phyloP scores from a whole-genome alignment of 2,329 filamentous ascomycete species.

The Aspergillus calidoustus region DNA sequence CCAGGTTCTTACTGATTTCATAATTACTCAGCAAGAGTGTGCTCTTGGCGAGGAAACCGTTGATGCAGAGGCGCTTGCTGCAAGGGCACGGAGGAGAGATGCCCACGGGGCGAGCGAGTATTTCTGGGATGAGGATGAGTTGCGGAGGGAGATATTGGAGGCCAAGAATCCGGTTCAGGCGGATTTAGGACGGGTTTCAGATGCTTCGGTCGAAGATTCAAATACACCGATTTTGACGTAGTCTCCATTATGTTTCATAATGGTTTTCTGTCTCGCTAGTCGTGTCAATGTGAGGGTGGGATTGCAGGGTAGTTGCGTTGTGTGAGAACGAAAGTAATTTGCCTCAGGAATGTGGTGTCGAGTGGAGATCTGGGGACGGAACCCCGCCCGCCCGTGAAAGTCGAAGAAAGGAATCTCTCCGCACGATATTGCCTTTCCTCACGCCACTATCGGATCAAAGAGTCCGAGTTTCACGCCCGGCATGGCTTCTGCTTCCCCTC shows the following conservation, averaged over 20 bases:
- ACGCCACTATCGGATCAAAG: slow-evolving; percentile 14
- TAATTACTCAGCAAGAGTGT: slow-evolving; percentile 36
- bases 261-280: not conserved
- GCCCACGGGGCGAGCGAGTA: slow-evolving; percentile 13
- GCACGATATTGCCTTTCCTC: slow-evolving; percentile 32
- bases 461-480: slow-evolving; percentile 4
- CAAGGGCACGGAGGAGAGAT: slow-evolving; percentile 26
- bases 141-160: slow-evolving; percentile 32
- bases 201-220: slow-evolving; percentile 6
- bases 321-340: not conserved
- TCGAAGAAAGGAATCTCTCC: slow-evolving; percentile 40
- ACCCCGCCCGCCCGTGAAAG: slow-evolving; percentile 30
- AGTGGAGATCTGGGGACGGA: slow-evolving; percentile 38
- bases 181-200: not conserved
- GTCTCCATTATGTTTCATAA: not conserved
- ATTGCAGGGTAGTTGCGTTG: no score
- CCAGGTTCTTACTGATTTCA: slow-evolving; percentile 30
- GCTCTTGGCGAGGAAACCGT: slow-evolving; percentile 31
- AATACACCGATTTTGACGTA: slow-evolving; percentile 23
- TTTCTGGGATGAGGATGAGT: slow-evolving; percentile 35
- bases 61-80: slow-evolving; percentile 26
- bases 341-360: not conserved
- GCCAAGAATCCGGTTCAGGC: slow-evolving; percentile 8
- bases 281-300: not conserved
- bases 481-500: slow-evolving; percentile 43